Conservation (phyloP, 164 flowering plant species). For the Aristolochia contorta region DNA sequence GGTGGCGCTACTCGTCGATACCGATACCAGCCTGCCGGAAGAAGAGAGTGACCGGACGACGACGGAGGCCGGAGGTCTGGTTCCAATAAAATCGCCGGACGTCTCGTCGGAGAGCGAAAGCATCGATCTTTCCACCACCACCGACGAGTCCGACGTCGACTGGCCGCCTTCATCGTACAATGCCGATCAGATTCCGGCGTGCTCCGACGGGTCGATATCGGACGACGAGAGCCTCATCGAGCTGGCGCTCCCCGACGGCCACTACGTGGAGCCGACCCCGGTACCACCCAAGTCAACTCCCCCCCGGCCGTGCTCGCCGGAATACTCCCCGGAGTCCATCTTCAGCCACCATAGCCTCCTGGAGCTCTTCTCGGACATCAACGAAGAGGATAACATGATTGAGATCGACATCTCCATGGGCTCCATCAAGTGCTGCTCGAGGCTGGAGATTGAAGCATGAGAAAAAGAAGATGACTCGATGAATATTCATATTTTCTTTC, state of each 20-base stretch:
- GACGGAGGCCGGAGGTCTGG: neutral
- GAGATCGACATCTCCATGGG: conserved; percentile 62
- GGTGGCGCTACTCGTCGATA: neutral
- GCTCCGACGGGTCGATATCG: conserved; percentile 46
- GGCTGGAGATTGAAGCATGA: conserved; percentile 33
- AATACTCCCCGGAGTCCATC: conserved; percentile 17
- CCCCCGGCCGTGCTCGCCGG: conserved; percentile 17
- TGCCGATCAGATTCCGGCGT: conserved; percentile 7
- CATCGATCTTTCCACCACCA: conserved; percentile 26
- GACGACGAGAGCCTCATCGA: conserved; percentile 61
- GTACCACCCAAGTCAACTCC: conserved; percentile 11
- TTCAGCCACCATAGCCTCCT: conserved; percentile 30
- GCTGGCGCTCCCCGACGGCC: conserved; percentile 66
- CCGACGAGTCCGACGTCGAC: conserved; percentile 41
- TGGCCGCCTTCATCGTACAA: conserved; percentile 31
- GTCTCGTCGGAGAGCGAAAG: conserved; percentile 32
- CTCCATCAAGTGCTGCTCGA: conserved; percentile 44
- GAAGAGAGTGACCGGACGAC: neutral
- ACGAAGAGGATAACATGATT: conserved; percentile 57
- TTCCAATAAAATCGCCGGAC: conserved; percentile 13
- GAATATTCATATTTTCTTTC: neutral
- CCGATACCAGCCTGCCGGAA: neutral
- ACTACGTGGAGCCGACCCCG: conserved; percentile 18
- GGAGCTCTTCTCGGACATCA: conserved; percentile 51
- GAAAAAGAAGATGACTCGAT: neutral